These are phyloP conservation scores for Furcasterigmium furcatum DNA, from an alignment of 2,329 filamentous ascomycete genomes.

Conservation along the genomic window DNA sequence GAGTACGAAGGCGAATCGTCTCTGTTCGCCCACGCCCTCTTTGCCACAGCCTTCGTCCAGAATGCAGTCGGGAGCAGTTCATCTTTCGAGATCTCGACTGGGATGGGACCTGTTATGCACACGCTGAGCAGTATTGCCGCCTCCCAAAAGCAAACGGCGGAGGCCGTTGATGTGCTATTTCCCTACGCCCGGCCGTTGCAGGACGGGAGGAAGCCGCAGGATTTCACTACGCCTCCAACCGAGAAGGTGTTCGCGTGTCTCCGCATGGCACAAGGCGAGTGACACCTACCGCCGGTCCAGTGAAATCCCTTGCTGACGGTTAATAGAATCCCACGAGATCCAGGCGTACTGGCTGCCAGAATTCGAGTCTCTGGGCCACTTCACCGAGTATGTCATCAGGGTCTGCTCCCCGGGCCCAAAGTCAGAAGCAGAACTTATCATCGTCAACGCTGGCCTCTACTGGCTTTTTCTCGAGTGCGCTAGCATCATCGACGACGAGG, in stretches of 20 bases:
- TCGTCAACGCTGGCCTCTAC: constrained; percentile 14
- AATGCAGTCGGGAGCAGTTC: constrained; percentile 13
- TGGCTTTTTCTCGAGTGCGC: constrained; percentile 16
- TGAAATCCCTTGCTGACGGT: background rate
- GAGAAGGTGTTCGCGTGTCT: background rate
- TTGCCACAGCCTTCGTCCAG: constrained; percentile 15
- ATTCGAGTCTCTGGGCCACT: constrained; percentile 4
- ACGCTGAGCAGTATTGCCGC: background rate
- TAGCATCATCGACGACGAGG: constrained; percentile 5
- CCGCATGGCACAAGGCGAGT: background rate
- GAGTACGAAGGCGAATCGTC: constrained; percentile 16
- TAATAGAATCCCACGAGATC: constrained; percentile 1
- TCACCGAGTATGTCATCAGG: constrained; percentile 16
- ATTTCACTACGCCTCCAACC: background rate
- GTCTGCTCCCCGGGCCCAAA: constrained; percentile 13
- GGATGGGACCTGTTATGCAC: background rate
- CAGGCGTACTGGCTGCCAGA: constrained; percentile 6
- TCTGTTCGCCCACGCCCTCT: constrained; percentile 13
- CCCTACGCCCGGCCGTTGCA: background rate
- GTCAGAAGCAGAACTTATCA: constrained; percentile 14
- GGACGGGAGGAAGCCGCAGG: background rate
- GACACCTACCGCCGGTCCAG: background rate
- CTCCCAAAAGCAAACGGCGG: background rate
- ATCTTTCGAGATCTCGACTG: constrained; percentile 7
- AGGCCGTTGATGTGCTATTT: background rate